These are phyloP conservation scores for Hypoxylon crocopeplum DNA, from an alignment of 495 filamentous ascomycete species.

Conservation along the genomic window DNA sequence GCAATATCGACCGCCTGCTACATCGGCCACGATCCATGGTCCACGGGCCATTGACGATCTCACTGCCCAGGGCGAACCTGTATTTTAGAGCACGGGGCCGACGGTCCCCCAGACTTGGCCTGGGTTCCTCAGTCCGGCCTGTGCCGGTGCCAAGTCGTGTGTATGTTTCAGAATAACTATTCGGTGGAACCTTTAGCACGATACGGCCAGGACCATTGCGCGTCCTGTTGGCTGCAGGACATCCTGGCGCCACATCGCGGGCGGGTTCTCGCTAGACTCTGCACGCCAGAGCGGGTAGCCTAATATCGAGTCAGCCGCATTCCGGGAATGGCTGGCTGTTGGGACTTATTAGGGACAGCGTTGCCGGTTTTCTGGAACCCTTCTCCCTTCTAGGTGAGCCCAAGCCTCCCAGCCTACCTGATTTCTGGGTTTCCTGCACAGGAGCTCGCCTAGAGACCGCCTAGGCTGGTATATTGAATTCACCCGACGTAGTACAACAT, in stretches of 20 bases:
- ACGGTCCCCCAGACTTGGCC: constrained; percentile 4
- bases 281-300: constrained; percentile 28
- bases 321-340: constrained; percentile 20
- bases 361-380: constrained; percentile 28
- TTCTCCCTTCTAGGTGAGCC: constrained; percentile 15
- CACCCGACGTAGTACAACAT: constrained; percentile 28
- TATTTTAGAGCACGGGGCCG: constrained; percentile 9
- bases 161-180: constrained; percentile 36
- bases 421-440: no score
- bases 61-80: constrained; percentile 8
- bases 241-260: constrained; percentile 30
- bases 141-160: constrained; percentile 34
- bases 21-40: constrained; percentile 13
- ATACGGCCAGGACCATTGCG: constrained; percentile 43
- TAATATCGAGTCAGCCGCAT: constrained; percentile 40
- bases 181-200: constrained; percentile 22
- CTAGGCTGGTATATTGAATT: constrained; percentile 9
- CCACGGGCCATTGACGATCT: constrained; percentile 10
- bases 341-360: constrained; percentile 11
- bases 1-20: constrained; percentile 31
- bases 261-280: constrained; percentile 27
- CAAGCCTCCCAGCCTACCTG: constrained; percentile 14
- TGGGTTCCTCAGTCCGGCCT: constrained; percentile 17
- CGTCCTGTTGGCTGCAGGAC: constrained; percentile 16
- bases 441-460: no score